Percentiles rank a stretch among this genome's conserved stretches.
Evolutionary conservation across 169 alveolate species (phyloP).

Genomic region (Eimeria falciformis): DNA sequence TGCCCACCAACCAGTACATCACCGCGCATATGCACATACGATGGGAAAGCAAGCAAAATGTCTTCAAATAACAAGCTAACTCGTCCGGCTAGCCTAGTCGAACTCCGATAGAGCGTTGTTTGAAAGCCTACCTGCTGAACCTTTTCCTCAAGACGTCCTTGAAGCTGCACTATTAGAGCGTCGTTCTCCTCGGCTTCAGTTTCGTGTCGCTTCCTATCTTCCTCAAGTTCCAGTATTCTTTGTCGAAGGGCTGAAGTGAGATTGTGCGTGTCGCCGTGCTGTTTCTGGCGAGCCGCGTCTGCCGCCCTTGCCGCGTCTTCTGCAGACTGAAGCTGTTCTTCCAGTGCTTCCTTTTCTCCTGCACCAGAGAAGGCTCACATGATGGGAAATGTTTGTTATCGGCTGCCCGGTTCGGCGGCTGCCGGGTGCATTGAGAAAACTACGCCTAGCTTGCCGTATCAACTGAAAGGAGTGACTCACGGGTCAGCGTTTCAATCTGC

Average conservation of each 20-base stretch:
- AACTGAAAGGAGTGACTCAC: not conserved
- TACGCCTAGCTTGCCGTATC: too few relatives aligned
- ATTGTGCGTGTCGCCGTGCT: constrained; percentile 32
- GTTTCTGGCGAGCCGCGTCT: constrained; percentile 55
- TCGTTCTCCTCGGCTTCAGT: constrained; percentile 75
- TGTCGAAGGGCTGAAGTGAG: constrained; percentile 37
- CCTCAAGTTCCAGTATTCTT: constrained; percentile 59
- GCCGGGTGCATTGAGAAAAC: too few relatives aligned
- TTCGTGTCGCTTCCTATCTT: constrained; percentile 54
- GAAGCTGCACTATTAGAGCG: constrained; percentile 61
- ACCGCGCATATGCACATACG: too few relatives aligned
- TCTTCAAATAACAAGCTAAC: too few relatives aligned
- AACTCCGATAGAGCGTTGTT: too few relatives aligned
- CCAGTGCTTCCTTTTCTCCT: constrained; percentile 69
- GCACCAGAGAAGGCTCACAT: not conserved
- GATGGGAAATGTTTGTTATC: too few relatives aligned
- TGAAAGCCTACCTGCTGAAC: constrained; percentile 70
- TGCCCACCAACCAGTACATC: too few relatives aligned
- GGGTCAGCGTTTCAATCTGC: not conserved
- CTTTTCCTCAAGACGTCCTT: constrained; percentile 60
- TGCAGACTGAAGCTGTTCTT: constrained; percentile 35
- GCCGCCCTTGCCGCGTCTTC: constrained; percentile 69
- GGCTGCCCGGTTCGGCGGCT: too few relatives aligned
- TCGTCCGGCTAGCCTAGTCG: too few relatives aligned
- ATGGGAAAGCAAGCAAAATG: too few relatives aligned